Conservation (phyloP, 2,329 filamentous ascomycete species). For the Pseudogymnoascus sp. region DNA sequence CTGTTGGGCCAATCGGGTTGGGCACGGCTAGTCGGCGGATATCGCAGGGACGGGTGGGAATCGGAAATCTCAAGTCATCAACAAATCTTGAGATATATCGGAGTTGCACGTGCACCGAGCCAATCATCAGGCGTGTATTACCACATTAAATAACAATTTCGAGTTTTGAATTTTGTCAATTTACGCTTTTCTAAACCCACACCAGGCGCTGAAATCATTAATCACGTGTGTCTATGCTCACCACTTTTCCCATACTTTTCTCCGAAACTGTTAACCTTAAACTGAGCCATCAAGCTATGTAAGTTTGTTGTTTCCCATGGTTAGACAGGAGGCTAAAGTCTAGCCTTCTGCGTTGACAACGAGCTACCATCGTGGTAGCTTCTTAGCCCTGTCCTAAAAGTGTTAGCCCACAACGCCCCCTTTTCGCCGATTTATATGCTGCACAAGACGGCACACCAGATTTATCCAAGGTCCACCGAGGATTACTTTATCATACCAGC, state of each 20-base stretch:
- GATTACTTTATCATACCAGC: neutral
- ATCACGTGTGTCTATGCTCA: neutral
- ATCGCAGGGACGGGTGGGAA: neutral
- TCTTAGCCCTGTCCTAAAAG: too few species aligned
- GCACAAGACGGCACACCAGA: too few species aligned
- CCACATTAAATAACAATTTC: neutral
- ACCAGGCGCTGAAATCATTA: neutral
- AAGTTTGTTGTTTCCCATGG: neutral
- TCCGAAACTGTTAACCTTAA: neutral
- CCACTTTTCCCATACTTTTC: neutral
- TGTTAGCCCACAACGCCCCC: too few species aligned
- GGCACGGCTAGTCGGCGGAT: constrained; percentile 4
- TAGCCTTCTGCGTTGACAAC: neutral
- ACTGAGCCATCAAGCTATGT: neutral
- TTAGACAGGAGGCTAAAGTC: neutral
- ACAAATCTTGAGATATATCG: neutral
- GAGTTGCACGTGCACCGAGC: neutral
- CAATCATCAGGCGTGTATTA: neutral
- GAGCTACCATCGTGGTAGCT: too few species aligned
- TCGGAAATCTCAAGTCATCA: neutral
- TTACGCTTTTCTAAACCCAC: neutral
- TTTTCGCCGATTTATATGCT: too few species aligned
- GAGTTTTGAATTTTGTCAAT: neutral
- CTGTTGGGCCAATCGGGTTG: constrained; percentile 6
- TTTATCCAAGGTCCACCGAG: too few species aligned